Conservation (phyloP, 305 asterid genomes). For the Ajuga reptans region DNA sequence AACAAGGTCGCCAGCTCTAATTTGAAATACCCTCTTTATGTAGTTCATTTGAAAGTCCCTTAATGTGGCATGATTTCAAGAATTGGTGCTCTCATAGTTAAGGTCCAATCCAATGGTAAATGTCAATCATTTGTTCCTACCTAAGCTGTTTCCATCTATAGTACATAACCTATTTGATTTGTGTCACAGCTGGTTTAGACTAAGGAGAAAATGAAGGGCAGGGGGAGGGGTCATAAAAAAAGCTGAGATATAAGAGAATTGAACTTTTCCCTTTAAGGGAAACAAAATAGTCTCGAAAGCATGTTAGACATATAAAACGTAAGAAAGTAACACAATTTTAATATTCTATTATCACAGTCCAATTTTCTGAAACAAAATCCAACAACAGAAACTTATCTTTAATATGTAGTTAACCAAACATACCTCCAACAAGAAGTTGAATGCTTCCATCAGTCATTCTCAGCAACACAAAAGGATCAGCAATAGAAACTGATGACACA, state of each 20-base stretch:
- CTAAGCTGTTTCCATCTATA: not conserved
- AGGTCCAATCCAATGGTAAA: not conserved
- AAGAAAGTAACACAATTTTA: not conserved
- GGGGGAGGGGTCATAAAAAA: not conserved
- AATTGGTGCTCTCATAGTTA: not conserved
- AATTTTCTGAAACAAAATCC: not conserved
- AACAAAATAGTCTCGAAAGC: not conserved
- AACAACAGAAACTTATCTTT: not conserved
- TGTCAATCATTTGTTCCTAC: not conserved
- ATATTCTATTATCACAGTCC: not conserved
- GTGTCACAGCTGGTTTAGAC: not conserved
- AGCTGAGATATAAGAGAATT: not conserved
- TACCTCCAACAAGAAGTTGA: conserved; percentile 97
- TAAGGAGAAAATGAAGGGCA: not conserved
- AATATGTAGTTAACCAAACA: conserved; percentile 12
- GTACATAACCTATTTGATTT: not conserved
- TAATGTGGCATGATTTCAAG: not conserved
- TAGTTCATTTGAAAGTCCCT: not conserved
- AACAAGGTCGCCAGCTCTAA: too few species aligned
- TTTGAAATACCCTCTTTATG: not conserved
- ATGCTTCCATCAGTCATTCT: conserved; percentile 89
- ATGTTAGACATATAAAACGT: not conserved
- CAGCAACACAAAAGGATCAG: conserved; percentile 88
- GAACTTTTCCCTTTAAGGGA: not conserved
- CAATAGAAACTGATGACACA: conserved; percentile 80